Base-by-base conservation (phyloP, 2,329 filamentous ascomycete genomes). In the Huntiella bhutanensis region DNA sequence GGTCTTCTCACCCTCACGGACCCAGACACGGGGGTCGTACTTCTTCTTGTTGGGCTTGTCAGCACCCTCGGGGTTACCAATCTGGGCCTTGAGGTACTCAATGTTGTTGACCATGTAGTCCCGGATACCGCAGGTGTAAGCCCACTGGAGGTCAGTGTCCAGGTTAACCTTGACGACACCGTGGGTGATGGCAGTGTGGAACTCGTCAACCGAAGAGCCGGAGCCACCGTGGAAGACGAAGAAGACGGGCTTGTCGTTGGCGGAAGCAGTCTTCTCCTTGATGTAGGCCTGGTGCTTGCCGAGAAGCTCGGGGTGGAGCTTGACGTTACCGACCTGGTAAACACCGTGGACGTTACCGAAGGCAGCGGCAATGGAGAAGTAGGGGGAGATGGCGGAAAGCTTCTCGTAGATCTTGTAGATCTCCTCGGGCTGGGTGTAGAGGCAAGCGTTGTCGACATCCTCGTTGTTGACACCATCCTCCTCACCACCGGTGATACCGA, bases 11-110 rank as follows among this genome's bases (percentile, higher is more conserved):
- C 88, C 91, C 71, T 87, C 82, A 51, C 87, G 82, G 52, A 94
- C 84, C 88, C 87, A 94, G 61, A 95, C 85, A 66, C 86, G 80
- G 57, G 86, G 85, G 68, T 83, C 62, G 55, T 53, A 45, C 47
- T 70, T 80, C 70, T 95, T 96, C 83, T 98, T 98, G 79, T 98
- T 98, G 60, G 91, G 88, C 81, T 96, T 96, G 70, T 94, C 84
- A 15, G 77, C 79, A 51, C 88, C 87, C 43, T 96, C 87, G 54
- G 88, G 88, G 75, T 96, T 98, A 59, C 91, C 91, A 55, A 98
- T 81, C 59, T 84, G 75, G 51, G 72, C 77, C 68, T 74, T 68
- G 56, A 98, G 68, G 73, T 96, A 98, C 58, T 94, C 88, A 70
- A 93, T 87, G 76, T 95, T 95, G 64, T 77, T 82, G 59, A 85